Percentiles rank a stretch among this genome's conserved stretches.
Conservation (phyloP, 2,329 filamentous ascomycete genomes). For the Botrytis cinerea region DNA sequence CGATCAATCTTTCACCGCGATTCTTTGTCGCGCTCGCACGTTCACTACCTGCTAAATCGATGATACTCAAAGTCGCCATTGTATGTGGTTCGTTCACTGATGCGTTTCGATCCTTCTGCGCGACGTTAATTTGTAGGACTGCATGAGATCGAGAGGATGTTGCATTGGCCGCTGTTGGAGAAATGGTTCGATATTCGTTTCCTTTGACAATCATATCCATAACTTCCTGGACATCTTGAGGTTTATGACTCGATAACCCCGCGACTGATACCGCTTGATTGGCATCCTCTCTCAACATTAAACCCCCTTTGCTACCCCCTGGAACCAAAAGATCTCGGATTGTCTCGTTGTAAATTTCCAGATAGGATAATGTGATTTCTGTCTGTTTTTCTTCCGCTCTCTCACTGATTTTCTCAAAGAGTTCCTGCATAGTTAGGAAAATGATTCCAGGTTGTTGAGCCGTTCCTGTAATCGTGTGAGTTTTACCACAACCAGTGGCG, state of each 20-base stretch:
- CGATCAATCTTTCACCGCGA: constrained; percentile 82
- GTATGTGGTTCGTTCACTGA: constrained; percentile 92
- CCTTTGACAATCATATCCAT: constrained; percentile 99
- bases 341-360: constrained; percentile 99
- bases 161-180: constrained; percentile 94
- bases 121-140: constrained; percentile 94
- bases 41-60: constrained; percentile 94
- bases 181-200: constrained; percentile 93
- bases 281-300: constrained; percentile 93
- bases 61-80: constrained; percentile 97
- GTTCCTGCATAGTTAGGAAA: constrained; percentile 97
- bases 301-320: constrained; percentile 71
- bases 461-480: constrained; percentile 94
- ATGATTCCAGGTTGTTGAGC: constrained; percentile 94
- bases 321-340: constrained; percentile 94
- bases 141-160: constrained; percentile 97
- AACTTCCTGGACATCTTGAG: constrained; percentile 88
- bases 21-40: constrained; percentile 97
- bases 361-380: constrained; percentile 88
- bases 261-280: constrained; percentile 91
- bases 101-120: constrained; percentile 91
- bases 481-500: constrained; percentile 97
- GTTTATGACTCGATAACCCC: constrained; percentile 87
- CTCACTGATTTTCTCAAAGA: constrained; percentile 95
- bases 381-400: constrained; percentile 82